Conservation (phyloP, 129 eudicot genomes). For the Saussurea involucrata region DNA sequence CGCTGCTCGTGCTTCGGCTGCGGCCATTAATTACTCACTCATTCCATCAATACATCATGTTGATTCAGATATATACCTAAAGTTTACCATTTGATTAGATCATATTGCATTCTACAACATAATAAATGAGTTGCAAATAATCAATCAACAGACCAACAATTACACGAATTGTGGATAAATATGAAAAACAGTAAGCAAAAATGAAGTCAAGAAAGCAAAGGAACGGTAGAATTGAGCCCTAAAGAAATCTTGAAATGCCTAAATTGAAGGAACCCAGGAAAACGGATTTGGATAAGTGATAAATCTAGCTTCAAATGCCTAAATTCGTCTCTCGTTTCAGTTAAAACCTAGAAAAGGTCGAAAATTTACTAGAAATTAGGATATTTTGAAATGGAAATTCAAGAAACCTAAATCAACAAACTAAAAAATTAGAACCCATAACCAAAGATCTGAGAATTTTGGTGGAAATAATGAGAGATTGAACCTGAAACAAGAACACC, state of each 20-base stretch:
- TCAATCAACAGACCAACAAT: neutral
- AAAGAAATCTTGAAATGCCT: neutral
- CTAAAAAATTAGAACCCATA: neutral
- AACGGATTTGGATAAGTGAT: neutral
- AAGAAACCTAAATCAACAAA: slow-evolving; percentile 8
- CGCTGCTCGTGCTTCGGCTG: slow-evolving; percentile 94
- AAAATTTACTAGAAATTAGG: neutral
- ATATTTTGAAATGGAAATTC: neutral
- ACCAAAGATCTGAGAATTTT: slow-evolving; percentile 7
- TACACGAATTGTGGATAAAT: neutral
- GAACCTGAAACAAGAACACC: neutral
- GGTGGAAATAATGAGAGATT: neutral
- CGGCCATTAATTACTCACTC: slow-evolving; percentile 79
- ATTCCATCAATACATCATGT: slow-evolving; percentile 20
- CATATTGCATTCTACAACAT: neutral
- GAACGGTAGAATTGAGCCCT: neutral
- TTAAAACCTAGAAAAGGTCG: neutral
- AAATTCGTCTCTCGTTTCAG: neutral
- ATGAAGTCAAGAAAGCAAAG: neutral
- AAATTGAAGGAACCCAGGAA: neutral
- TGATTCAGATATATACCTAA: neutral
- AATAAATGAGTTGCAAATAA: neutral
- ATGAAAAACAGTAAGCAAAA: neutral
- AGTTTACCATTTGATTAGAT: slow-evolving; percentile 17
- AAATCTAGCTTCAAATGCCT: neutral